phyloP scores from a whole-genome alignment of 768 basidiomycete species.

The Hypholoma fasciculare region DNA sequence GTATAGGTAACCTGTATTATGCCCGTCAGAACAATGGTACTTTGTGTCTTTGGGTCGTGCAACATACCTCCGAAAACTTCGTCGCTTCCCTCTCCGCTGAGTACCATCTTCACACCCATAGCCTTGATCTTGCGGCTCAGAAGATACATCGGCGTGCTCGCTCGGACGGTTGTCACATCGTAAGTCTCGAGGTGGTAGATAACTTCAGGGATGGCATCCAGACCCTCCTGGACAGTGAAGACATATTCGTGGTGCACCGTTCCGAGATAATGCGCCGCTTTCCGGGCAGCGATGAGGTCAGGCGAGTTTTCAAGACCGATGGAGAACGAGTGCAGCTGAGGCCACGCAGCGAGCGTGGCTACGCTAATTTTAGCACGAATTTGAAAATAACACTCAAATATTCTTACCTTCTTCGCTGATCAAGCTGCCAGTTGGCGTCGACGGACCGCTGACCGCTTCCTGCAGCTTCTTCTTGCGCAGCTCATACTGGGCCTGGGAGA shows the following conservation, averaged over 20 bases:
- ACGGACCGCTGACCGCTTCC: slow-evolving; percentile 53
- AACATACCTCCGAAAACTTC: slow-evolving; percentile 89
- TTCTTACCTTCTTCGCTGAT: slow-evolving; percentile 56
- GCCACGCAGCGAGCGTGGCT: slow-evolving; percentile 87
- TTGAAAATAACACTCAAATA: background rate
- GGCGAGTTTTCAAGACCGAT: slow-evolving; percentile 95
- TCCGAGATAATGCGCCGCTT: slow-evolving; percentile 90
- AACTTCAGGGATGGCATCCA: slow-evolving; percentile 96
- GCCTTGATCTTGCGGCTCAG: slow-evolving; percentile 98
- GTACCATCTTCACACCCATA: slow-evolving; percentile 99
- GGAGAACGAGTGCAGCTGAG: slow-evolving; percentile 96
- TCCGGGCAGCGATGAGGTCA: slow-evolving; percentile 90
- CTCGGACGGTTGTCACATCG: slow-evolving; percentile 97
- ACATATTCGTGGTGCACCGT: slow-evolving; percentile 97
- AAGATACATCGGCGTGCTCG: slow-evolving; percentile 98
- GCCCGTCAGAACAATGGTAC: background rate
- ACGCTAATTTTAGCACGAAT: slow-evolving; percentile 7
- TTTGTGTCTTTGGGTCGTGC: background rate
- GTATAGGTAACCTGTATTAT: slow-evolving; percentile 85
- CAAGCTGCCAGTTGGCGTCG: slow-evolving; percentile 47
- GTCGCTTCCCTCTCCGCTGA: slow-evolving; percentile 96
- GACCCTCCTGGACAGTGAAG: slow-evolving; percentile 96
- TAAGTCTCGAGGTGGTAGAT: slow-evolving; percentile 99
- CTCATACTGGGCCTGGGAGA: slow-evolving; percentile 78
- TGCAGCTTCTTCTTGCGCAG: slow-evolving; percentile 60